Evolutionary conservation across 768 basidiomycete species (phyloP).

Genomic region (Xerocomellus intermedius): DNA sequence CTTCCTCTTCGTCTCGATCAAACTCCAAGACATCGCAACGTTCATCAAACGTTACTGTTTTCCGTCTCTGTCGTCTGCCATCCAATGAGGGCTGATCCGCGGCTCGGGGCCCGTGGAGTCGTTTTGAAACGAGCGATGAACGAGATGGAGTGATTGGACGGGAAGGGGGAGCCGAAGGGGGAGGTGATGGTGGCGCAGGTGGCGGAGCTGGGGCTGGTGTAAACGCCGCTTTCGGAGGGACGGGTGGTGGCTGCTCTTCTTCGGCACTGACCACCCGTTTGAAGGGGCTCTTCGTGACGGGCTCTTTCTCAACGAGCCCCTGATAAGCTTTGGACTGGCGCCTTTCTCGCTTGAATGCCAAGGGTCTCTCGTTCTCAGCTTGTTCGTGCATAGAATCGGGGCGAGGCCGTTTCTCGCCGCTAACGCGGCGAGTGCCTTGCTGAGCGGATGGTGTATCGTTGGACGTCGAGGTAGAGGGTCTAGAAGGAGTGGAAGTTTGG

Average conservation of each 20-base stretch:
- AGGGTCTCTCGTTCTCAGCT: conserved; percentile 69
- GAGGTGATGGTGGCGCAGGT: conserved; percentile 24
- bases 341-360: conserved; percentile 67
- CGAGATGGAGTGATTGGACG: conserved; percentile 41
- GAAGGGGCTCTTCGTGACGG: conserved; percentile 84
- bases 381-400: conserved; percentile 70
- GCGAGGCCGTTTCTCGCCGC: conserved; percentile 76
- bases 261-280: conserved; percentile 31
- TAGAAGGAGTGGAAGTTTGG: conserved; percentile 51
- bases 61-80: conserved; percentile 53
- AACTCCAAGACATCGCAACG: conserved; percentile 83
- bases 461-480: conserved; percentile 16
- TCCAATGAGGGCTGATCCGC: conserved; percentile 37
- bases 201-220: conserved; percentile 2
- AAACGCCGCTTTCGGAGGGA: conserved; percentile 23
- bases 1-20: conserved; percentile 61
- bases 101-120: conserved; percentile 74
- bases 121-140: conserved; percentile 66
- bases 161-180: conserved; percentile 44
- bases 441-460: conserved; percentile 7
- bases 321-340: conserved; percentile 75
- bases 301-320: conserved; percentile 70
- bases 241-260: conserved; percentile 32
- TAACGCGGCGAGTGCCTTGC: conserved; percentile 47
- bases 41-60: conserved; percentile 79